Evolutionary conservation across 306 rosid genomes (phyloP), one percentile per base, ranked within the genome.

Genomic region (Rubus parviflorus): DNA sequence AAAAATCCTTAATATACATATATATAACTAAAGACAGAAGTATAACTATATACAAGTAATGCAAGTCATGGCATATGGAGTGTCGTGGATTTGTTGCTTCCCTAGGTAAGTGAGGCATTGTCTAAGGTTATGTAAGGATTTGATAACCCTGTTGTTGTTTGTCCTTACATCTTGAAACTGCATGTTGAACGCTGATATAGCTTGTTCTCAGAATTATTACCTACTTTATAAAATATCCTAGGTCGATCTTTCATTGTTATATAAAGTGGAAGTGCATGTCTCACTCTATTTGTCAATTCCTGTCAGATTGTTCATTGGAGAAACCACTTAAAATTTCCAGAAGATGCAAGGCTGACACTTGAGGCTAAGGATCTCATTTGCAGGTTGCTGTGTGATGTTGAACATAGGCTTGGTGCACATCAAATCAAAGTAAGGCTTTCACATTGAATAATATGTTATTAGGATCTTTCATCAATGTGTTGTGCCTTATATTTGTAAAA

Each of bases 241-340:
- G 48, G 42, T 40, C 23, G 46, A 38, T 64, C 45, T 64, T 37
- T 17, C 47, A 37, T 16, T 40, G 1, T 16, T 3, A 64, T 40
- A 17, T 64, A 7, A 64, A 64, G 48, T 17, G 14, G 47, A 58
- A 35, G n/a, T 70, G 53, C 70, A 56, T 49, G 48, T 71, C 53
- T 52, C 81, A 63, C 73, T 77, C 53, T 45, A 72, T 81, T 79
- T 68, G 68, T 61, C 78, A 70, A 75, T 74, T 85, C 71, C 81
- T 87, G 60, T 68, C 89, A 95, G 98, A 95, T 95, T 86, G 97
- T 95, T 89, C 96, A 95, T 85, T 95, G 98, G 98, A 95, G 83
- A 86, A 90, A 85, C 81, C 97, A 95, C 76, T 82, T 95, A 79
- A 88, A 77, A 71, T 95, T 90, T 87, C 97, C 98, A 15, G 97